Base-by-base conservation (phyloP, 208 protist genomes). In the Acanthamoeba culbertsoni region DNA sequence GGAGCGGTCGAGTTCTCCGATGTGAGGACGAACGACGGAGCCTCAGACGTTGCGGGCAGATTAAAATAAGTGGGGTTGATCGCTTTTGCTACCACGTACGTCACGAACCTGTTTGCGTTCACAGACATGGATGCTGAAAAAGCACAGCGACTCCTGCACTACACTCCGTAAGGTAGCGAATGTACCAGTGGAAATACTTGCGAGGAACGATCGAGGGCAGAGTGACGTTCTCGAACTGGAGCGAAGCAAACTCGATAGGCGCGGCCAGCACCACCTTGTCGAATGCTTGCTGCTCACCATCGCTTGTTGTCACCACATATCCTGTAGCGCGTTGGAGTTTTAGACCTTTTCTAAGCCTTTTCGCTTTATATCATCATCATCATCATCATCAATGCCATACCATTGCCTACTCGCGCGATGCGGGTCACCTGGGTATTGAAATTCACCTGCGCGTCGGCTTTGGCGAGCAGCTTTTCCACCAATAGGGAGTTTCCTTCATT, bases 81-180 rank as follows among this genome's bases (percentile, higher is more conserved):
- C 42, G 73, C 14, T 43, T 84, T 84, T 12, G 73, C 73, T 3
- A 33, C 73, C 43, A 84, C 73, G 43, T 84, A 33, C 4, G 45
- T 84, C 73, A 84, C 73, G 20, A 84, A 84, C 73, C 73, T 84
- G 73, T n/a, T n/a, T n/a, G n/a, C n/a, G n/a, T n/a, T n/a, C n/a
- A n/a, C n/a, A n/a, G n/a, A n/a, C n/a, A n/a, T n/a, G n/a, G n/a
- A n/a, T n/a, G n/a, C n/a, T n/a, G n/a, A n/a, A n/a, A n/a, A n/a
- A n/a, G n/a, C n/a, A n/a, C n/a, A n/a, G n/a, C n/a, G n/a, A n/a
- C n/a, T n/a, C n/a, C n/a, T n/a, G n/a, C n/a, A n/a, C n/a, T n/a
- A n/a, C n/a, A n/a, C n/a, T n/a, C n/a, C n/a, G n/a, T n/a, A n/a
- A 23, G 8, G 75, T 37, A n/a, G 33, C 3, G 51, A 31, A 57